Conservation (phyloP, 108 stramenopile species). For the Licmophora abbreviata region DNA sequence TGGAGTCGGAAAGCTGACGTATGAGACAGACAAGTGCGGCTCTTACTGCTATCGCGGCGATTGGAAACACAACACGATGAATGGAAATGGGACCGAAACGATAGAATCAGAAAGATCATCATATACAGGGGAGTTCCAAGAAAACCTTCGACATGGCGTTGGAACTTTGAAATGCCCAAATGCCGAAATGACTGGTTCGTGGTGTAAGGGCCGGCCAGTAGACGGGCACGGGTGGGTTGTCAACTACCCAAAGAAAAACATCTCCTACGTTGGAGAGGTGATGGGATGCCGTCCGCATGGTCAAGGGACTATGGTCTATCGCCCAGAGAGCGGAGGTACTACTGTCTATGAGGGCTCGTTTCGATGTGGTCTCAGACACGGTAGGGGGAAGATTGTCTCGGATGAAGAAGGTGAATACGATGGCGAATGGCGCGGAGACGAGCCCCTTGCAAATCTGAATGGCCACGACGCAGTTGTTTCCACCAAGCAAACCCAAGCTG, state of each 20-base stretch:
- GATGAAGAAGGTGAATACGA: background rate
- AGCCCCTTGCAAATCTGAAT: background rate
- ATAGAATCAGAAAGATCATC: conserved; percentile 15
- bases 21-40: too few species aligned
- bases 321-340: background rate
- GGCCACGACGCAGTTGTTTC: background rate
- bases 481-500: too few species aligned
- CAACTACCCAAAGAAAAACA: background rate
- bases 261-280: background rate
- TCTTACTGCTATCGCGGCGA: conserved; percentile 1
- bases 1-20: conserved; percentile 19
- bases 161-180: conserved; percentile 2
- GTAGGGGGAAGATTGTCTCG: background rate
- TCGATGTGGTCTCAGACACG: background rate
- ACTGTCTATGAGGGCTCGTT: background rate
- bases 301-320: background rate
- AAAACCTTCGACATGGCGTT: conserved; percentile 27
- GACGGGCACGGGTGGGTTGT: conserved; percentile 1
- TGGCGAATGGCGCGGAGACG: background rate
- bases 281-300: conserved; percentile 4
- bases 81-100: conserved; percentile 25
- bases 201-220: background rate
- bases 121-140: conserved; percentile 21
- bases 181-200: background rate
- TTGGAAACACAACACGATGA: conserved; percentile 13